Percentiles rank a stretch among this genome's conserved stretches.
Conservation (phyloP, 805 yeast species). For the Brettanomyces naardenensis region DNA sequence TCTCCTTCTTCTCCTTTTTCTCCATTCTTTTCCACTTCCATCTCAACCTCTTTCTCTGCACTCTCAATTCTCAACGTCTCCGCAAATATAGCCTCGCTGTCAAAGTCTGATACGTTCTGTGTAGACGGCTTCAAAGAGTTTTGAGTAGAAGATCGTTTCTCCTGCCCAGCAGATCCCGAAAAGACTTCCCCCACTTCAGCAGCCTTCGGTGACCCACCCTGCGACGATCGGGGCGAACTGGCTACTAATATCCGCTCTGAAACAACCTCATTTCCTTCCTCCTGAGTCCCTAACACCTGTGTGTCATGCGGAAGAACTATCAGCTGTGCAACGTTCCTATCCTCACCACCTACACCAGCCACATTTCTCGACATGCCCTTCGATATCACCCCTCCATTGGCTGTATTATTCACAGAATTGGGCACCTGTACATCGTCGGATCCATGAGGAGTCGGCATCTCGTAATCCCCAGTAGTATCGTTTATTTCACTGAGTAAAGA, state of each 20-base stretch:
- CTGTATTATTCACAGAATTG: slow-evolving; percentile 1
- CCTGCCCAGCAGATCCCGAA: background rate
- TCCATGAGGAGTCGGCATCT: background rate
- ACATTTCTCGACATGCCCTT: background rate
- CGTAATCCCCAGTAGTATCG: slow-evolving; percentile 3
- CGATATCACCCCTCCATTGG: background rate
- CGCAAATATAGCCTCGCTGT: background rate
- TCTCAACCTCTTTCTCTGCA: background rate
- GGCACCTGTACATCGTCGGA: slow-evolving; percentile 4
- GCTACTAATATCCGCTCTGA: background rate
- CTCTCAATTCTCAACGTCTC: background rate
- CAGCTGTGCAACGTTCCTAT: no score
- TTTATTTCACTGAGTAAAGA: slow-evolving; percentile 1
- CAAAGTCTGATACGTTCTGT: background rate
- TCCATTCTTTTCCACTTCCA: background rate
- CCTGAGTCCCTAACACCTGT: slow-evolving; percentile 2
- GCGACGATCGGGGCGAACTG: slow-evolving; percentile 1
- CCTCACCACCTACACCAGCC: background rate
- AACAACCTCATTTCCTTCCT: background rate
- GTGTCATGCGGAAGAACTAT: slow-evolving; percentile 2
- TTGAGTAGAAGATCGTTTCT: background rate
- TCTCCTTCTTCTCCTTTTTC: slow-evolving; percentile 2
- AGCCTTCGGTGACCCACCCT: background rate
- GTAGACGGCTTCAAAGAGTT: slow-evolving; percentile 1
- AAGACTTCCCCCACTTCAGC: slow-evolving; percentile 1